Conservation (phyloP, 371 early-diverging fungal species). For the Mortierella sp. region DNA sequence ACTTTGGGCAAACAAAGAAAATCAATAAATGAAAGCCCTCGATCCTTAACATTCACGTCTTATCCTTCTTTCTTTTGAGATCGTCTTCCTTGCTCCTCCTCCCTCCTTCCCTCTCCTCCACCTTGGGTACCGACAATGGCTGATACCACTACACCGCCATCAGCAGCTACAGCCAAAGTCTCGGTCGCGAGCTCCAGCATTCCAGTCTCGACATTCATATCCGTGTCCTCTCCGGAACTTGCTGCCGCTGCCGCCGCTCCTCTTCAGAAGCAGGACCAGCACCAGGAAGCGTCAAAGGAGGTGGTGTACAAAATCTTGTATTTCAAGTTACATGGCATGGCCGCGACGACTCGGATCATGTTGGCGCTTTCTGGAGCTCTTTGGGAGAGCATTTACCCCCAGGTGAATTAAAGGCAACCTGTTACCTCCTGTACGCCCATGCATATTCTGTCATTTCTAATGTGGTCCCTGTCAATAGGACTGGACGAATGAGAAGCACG, state of each 20-base stretch:
- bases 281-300: not conserved
- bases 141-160: not conserved
- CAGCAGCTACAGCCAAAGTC: not conserved
- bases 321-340: conserved; percentile 49
- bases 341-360: conserved; percentile 41
- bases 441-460: not conserved
- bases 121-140: not conserved
- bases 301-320: conserved; percentile 39
- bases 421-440: not conserved
- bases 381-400: conserved; percentile 47
- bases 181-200: not conserved
- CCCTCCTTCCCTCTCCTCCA: not conserved
- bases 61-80: not conserved
- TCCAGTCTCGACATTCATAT: conserved; percentile 27
- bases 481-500: conserved; percentile 29
- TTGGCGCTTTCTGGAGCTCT: conserved; percentile 30
- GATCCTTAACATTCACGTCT: not conserved
- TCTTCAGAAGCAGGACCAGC: not conserved
- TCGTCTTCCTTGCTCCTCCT: not conserved
- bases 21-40: too few species aligned
- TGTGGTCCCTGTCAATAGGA: conserved; percentile 16
- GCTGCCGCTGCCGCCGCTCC: conserved; percentile 17
- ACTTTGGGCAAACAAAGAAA: too few species aligned
- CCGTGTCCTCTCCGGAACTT: conserved; percentile 23
- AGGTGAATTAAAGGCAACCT: conserved; percentile 7